Evolutionary conservation across 2,329 filamentous ascomycete species (phyloP), one percentile per base, ranked within the genome.

Genomic region (Fusarium coffeatum): DNA sequence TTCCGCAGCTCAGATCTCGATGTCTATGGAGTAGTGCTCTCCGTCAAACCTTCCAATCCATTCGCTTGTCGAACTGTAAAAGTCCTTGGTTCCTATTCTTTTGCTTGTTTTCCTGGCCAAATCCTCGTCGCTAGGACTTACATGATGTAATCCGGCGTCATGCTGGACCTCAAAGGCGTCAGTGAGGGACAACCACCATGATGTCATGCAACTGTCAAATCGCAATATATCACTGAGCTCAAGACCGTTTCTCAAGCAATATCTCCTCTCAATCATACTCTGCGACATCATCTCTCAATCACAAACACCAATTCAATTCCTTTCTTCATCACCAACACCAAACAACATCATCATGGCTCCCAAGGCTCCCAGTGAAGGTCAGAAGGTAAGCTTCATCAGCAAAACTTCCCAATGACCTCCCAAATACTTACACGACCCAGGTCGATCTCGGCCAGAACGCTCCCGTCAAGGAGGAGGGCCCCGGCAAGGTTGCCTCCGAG

Each of bases 401-500:
- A 12, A 37, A 25, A n/a, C 27, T 28, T 10, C n/a, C 8, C 18
- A 37, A 37, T 7, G 20, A 11, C 16, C 15, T 56, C n/a, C 18
- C 8, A 25, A 16, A 56, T n/a, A 51, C 60, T 71, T 9, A 71
- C 50, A 48, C 9, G 45, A 45, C 30, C 9, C 55, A 88, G 83
- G 86, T 87, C 64, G 80, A 79, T 20, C 79, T 79, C 46, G 82
- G 84, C 58, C 68, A 78, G 63, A 79, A 86, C 48, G 83, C 87
- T 46, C 86, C 88, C 28, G 59, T 75, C 2, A 86, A 84, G 62
- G 77, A 82, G 18, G 93, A 96, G 78, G 82, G 85, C 16, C 82
- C 90, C 8, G 93, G 93, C 55, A 74, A 83, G 27, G 85, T 95
- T 2, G 81, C 86, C 46, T 82, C 86, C 16, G 92, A 91, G 79